Percentiles rank a stretch among this genome's conserved stretches.
Evolutionary conservation across 306 rosid genomes (phyloP).

Genomic region (Comarum palustre): DNA sequence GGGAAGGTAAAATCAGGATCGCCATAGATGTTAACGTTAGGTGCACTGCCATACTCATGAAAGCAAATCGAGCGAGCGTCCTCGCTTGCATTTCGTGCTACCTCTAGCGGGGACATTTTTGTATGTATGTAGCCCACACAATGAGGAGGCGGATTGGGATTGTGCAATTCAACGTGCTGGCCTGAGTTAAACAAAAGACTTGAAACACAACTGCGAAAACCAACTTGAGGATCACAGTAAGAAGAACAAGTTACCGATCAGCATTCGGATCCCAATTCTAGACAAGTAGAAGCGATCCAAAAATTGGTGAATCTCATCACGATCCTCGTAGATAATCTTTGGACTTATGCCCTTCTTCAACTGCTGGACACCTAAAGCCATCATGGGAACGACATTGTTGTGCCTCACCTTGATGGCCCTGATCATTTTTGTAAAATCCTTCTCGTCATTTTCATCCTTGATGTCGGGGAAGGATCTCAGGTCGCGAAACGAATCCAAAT

Average conservation of each 20-base stretch:
- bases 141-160: slow-evolving; percentile 79
- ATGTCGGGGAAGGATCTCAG: slow-evolving; percentile 75
- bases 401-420: slow-evolving; percentile 96
- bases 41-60: slow-evolving; percentile 86
- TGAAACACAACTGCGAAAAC: background rate
- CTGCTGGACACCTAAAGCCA: slow-evolving; percentile 97
- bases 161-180: slow-evolving; percentile 96
- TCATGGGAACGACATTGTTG: slow-evolving; percentile 92
- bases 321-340: slow-evolving; percentile 53
- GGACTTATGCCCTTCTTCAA: slow-evolving; percentile 67
- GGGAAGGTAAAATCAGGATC: slow-evolving; percentile 88
- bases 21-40: slow-evolving; percentile 67
- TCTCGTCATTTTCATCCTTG: slow-evolving; percentile 61
- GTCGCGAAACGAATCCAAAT: slow-evolving; percentile 87
- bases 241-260: slow-evolving; percentile 60
- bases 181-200: slow-evolving; percentile 45
- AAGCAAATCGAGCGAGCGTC: slow-evolving; percentile 83
- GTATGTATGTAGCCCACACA: slow-evolving; percentile 86
- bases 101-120: slow-evolving; percentile 81
- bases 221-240: slow-evolving; percentile 16
- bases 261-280: slow-evolving; percentile 97
- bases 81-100: slow-evolving; percentile 69
- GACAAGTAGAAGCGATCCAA: slow-evolving; percentile 97
- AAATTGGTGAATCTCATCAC: slow-evolving; percentile 79
- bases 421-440: slow-evolving; percentile 73